A percentile compares a stretch with the other conserved stretches of the same genome.
phyloP scores from a whole-genome alignment of 768 basidiomycete genomes.

The Mycena galopus region DNA sequence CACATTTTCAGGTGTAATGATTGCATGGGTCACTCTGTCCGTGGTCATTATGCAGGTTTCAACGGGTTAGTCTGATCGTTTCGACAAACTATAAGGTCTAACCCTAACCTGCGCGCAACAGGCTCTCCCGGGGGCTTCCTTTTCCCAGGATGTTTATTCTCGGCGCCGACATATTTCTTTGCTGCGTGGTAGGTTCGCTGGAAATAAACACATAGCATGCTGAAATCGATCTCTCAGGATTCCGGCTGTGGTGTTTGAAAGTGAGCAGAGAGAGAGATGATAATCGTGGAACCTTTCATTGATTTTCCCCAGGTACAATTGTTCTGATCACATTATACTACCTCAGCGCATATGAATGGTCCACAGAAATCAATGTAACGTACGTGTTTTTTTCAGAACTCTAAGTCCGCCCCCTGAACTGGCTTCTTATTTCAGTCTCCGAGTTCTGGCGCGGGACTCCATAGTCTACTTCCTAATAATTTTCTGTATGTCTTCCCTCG shows the following conservation, averaged over 20 bases:
- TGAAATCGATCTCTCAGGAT: constrained; percentile 31
- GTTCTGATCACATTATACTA: constrained; percentile 38
- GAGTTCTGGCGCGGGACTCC: constrained; percentile 41
- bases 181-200: constrained; percentile 34
- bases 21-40: constrained; percentile 19
- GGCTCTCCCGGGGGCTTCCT: constrained; percentile 25
- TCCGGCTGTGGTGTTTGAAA: constrained; percentile 39
- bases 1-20: neutral
- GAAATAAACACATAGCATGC: neutral
- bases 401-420: neutral
- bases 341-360: constrained; percentile 24
- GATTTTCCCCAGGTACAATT: constrained; percentile 30
- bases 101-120: constrained; percentile 13
- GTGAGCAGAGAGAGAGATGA: constrained; percentile 17
- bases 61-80: neutral
- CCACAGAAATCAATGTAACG: constrained; percentile 28
- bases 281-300: neutral
- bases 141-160: constrained; percentile 38
- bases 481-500: constrained; percentile 28
- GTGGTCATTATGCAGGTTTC: constrained; percentile 13
- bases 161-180: constrained; percentile 36
- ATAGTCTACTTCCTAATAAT: constrained; percentile 41
- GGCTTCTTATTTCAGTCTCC: constrained; percentile 5
- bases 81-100: neutral
- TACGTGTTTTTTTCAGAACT: neutral